These are phyloP conservation scores for Moniliella sp. DNA, from an alignment of 1,284 basidiomycete species.

Conservation along the genomic window DNA sequence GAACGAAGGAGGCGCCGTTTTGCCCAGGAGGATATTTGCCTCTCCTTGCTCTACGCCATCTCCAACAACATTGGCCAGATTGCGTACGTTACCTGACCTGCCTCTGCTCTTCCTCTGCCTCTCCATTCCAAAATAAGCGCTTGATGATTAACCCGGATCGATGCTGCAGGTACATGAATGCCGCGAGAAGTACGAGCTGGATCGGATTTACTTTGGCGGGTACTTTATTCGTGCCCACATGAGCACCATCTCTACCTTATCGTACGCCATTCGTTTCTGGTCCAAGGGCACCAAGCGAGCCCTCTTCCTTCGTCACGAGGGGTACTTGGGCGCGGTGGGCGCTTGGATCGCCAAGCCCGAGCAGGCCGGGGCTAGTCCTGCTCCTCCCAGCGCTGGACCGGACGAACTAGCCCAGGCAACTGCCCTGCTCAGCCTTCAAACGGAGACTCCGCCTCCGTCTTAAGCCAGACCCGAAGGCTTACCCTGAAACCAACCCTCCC, in stretches of 20 bases:
- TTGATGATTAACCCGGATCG: not conserved
- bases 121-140: not conserved
- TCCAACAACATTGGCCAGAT: slow-evolving; percentile 99
- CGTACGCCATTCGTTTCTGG: slow-evolving; percentile 98
- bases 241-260: slow-evolving; percentile 85
- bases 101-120: too few species aligned
- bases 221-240: slow-evolving; percentile 96
- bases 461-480: too few species aligned
- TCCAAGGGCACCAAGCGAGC: slow-evolving; percentile 91
- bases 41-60: slow-evolving; percentile 66
- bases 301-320: slow-evolving; percentile 88
- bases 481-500: too few species aligned
- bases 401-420: too few species aligned
- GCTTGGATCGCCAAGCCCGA: slow-evolving; percentile 30
- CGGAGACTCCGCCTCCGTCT: too few species aligned
- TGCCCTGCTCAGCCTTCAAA: too few species aligned
- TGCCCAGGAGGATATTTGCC: slow-evolving; percentile 81
- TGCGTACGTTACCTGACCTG: slow-evolving; percentile 40
- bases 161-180: slow-evolving; percentile 73
- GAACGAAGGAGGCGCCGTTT: too few species aligned
- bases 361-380: too few species aligned
- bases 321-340: slow-evolving; percentile 57
- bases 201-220: slow-evolving; percentile 94
- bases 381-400: too few species aligned
- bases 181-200: slow-evolving; percentile 90